Evolutionary conservation across 2,329 filamentous ascomycete species (phyloP), one percentile per base, ranked within the genome.

Genomic region (Pestalotiopsis sp.): DNA sequence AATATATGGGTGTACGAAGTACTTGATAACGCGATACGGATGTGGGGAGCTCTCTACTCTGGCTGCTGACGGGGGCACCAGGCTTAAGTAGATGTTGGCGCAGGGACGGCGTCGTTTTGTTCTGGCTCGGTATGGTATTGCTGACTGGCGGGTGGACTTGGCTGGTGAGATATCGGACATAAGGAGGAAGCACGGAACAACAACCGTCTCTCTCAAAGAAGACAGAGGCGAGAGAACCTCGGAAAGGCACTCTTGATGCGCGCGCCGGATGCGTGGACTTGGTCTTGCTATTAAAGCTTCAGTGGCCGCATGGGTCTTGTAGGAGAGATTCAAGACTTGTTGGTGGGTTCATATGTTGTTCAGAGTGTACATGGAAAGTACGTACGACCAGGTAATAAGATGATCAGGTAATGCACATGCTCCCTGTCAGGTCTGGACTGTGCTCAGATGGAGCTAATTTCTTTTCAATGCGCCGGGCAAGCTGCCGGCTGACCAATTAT

Each of bases 401-500:
- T 56, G 49, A 36, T 36, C 31, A 36, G 20, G 20, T 52, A 27
- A 23, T 36, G 57, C 23, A 36, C 27, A 25, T 13, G 27, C 23
- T 59, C 59, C 59, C 4, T 20, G 59, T 41, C 61, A 23, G 38
- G 31, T 36, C 59, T 64, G 61, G 36, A 25, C 61, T 38, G 38
- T 31, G 61, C 39, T 45, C 12, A 12, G 61, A 36, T 38, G 31
- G 31, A 57, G 52, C 41, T 66, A 57, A 36, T 60, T 60, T 60
- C 13, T n/a, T 67, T 52, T 52, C 56, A 60, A 67, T 60, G 65
- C 65, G 56, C 56, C 31, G 27, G 27, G 39, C 56, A 31, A 36
- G 36, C 52, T 60, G 13, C 65, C 41, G 65, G 36, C 39, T 13
- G 56, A 57, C 31, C 65, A 60, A 58, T 67, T 39, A 38, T 23